phyloP scores from a whole-genome alignment of 176 grass and related monocot genomes.

The Aegilops sharonensis region DNA sequence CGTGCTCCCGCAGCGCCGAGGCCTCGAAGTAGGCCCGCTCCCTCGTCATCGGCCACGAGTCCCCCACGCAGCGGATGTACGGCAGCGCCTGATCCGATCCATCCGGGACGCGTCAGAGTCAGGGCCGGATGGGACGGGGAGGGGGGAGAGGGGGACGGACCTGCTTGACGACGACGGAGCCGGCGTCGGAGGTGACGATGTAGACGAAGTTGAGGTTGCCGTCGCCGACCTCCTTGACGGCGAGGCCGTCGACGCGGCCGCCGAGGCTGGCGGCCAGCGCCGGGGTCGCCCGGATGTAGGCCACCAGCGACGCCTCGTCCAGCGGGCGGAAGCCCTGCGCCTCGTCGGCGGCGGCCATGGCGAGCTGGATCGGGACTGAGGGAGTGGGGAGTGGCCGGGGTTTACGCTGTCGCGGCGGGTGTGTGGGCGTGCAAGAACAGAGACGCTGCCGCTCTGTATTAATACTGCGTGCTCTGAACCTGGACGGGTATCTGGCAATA shows the following conservation, averaged over 20 bases:
- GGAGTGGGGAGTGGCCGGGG: background rate
- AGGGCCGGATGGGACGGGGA: background rate
- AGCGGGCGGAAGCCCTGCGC: constrained; percentile 54
- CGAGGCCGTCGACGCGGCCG: constrained; percentile 38
- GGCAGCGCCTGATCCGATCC: constrained; percentile 62
- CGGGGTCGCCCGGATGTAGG: constrained; percentile 82
- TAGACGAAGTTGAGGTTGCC: constrained; percentile 99
- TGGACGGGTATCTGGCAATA: constrained; percentile 29
- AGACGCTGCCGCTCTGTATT: background rate
- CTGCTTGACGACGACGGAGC: constrained; percentile 90
- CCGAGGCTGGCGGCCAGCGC: constrained; percentile 56
- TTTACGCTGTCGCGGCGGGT: background rate
- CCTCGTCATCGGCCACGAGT: constrained; percentile 86
- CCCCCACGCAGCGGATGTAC: constrained; percentile 75
- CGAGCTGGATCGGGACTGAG: background rate
- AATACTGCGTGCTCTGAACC: constrained; percentile 43
- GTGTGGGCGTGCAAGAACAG: background rate
- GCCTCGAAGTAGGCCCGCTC: constrained; percentile 94
- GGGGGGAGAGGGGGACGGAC: background rate
- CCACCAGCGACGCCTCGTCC: constrained; percentile 65
- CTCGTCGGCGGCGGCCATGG: constrained; percentile 36
- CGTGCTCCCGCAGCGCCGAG: constrained; percentile 56
- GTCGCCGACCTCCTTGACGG: constrained; percentile 85
- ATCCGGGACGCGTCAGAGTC: background rate
- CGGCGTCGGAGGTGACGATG: constrained; percentile 65